These are phyloP conservation scores for Ustilago lituana DNA, from an alignment of 1,284 basidiomycete species.

Conservation along the genomic window DNA sequence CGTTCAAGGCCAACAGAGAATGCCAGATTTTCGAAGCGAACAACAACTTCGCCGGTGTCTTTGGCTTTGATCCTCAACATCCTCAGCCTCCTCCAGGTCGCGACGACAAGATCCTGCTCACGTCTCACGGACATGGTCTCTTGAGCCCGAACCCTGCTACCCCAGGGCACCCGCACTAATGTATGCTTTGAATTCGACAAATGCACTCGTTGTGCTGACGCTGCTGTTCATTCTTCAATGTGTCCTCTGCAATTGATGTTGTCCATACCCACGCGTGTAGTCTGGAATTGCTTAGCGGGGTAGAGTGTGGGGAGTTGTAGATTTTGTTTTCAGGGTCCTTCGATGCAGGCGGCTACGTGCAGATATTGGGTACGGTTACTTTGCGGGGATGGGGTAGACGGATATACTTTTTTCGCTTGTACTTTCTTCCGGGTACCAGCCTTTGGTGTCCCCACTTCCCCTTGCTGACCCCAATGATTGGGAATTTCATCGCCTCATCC, in stretches of 20 bases:
- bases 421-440: constrained; percentile 40
- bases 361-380: constrained; percentile 7
- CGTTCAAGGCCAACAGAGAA: constrained; percentile 9
- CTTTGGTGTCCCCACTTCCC: constrained; percentile 31
- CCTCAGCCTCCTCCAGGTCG: constrained; percentile 9
- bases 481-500: constrained; percentile 50
- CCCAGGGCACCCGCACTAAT: too few relatives aligned
- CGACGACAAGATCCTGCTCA: constrained; percentile 11
- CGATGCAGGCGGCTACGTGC: constrained; percentile 1
- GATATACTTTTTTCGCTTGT: neutral
- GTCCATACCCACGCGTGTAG: too few relatives aligned
- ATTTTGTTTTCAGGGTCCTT: too few relatives aligned
- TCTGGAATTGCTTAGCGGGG: too few relatives aligned
- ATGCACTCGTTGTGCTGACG: too few relatives aligned
- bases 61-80: neutral
- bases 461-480: constrained; percentile 21
- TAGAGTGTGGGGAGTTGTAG: constrained; percentile 6
- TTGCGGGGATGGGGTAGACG: neutral
- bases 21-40: constrained; percentile 24
- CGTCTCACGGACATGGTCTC: constrained; percentile 1
- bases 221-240: too few relatives aligned
- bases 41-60: constrained; percentile 30
- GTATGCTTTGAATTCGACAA: too few relatives aligned
- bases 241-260: too few relatives aligned
- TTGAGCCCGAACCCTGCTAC: constrained; percentile 6